Percentiles rank a stretch among this genome's conserved stretches.
phyloP scores from a whole-genome alignment of 2,329 filamentous ascomycete species.

The Penicillium nordicum region DNA sequence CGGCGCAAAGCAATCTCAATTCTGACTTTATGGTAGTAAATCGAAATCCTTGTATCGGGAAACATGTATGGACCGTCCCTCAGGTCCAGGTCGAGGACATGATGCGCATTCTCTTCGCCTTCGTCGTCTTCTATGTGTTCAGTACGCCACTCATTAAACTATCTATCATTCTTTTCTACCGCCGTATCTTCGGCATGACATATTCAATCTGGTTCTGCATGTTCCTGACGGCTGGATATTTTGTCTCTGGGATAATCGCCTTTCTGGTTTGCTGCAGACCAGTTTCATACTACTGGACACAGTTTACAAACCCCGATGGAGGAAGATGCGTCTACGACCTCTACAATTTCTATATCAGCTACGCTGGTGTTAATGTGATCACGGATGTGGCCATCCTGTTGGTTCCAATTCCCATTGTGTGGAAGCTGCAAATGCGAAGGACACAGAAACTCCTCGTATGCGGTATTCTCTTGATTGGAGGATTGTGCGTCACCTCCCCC shows the following conservation, averaged over 20 bases:
- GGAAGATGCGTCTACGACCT: background rate
- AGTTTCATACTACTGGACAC: background rate
- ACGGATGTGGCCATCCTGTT: background rate
- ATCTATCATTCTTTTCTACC: background rate
- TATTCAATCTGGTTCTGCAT: background rate
- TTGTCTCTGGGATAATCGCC: background rate
- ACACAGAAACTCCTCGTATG: background rate
- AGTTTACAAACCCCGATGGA: background rate
- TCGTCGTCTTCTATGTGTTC: background rate
- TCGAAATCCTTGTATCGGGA: background rate
- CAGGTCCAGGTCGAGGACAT: background rate
- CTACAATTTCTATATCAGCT: background rate
- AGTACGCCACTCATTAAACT: background rate
- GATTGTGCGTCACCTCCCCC: background rate
- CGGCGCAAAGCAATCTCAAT: background rate
- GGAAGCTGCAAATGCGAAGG: background rate
- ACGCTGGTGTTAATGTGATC: background rate
- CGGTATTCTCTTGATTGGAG: background rate
- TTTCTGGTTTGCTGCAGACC: background rate
- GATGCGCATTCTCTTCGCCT: background rate
- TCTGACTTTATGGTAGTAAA: background rate
- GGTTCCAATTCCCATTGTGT: background rate
- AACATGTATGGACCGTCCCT: background rate
- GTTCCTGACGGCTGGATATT: background rate
- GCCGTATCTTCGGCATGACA: background rate